These are phyloP conservation scores for Auricularia heimuer DNA, from an alignment of 768 basidiomycete species.

Conservation along the genomic window DNA sequence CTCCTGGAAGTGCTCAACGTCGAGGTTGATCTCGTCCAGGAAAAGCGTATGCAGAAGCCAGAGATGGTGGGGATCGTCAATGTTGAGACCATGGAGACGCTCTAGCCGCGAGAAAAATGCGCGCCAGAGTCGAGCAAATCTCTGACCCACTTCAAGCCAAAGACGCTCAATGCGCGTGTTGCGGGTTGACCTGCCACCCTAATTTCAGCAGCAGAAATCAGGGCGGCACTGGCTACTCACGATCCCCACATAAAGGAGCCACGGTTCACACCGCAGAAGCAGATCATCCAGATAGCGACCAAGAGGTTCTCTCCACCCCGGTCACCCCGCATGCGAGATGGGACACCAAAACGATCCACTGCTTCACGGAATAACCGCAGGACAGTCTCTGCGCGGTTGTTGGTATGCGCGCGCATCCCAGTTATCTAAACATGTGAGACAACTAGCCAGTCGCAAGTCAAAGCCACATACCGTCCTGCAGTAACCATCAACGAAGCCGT, in stretches of 20 bases:
- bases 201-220: not conserved
- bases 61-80: not conserved
- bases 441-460: not conserved
- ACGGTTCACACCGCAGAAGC: not conserved
- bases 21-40: slow-evolving; percentile 3
- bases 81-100: not conserved
- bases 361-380: not conserved
- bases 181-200: not conserved
- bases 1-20: not conserved
- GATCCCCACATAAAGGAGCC: slow-evolving; percentile 9
- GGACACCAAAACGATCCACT: not conserved
- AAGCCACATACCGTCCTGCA: slow-evolving; percentile 21
- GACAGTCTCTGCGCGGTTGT: slow-evolving; percentile 4
- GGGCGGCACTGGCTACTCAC: not conserved
- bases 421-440: not conserved
- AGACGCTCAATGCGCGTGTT: slow-evolving; percentile 6
- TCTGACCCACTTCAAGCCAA: slow-evolving; percentile 5
- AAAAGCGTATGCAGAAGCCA: slow-evolving; percentile 8
- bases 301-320: slow-evolving; percentile 4
- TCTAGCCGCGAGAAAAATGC: slow-evolving; percentile 4
- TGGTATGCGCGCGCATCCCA: not conserved
- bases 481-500: slow-evolving; percentile 31
- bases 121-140: slow-evolving; percentile 2
- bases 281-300: slow-evolving; percentile 8
- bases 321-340: slow-evolving; percentile 2